Percentiles rank a stretch among this genome's conserved stretches.
These are phyloP conservation scores for Hypoxylon rubiginosum DNA, from an alignment of 2,329 filamentous ascomycete species.

Conservation along the genomic window DNA sequence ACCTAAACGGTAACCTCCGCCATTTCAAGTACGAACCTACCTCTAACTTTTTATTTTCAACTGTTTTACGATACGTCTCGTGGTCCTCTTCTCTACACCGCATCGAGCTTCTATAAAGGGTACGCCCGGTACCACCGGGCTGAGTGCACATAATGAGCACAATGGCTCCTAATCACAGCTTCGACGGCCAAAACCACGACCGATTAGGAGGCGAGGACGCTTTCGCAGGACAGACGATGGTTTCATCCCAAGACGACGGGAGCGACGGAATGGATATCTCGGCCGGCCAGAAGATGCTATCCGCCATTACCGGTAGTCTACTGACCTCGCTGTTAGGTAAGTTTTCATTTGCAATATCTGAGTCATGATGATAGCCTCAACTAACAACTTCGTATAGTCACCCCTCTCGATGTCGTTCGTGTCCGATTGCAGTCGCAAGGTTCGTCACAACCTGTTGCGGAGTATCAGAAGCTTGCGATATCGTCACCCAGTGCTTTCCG, in stretches of 20 bases:
- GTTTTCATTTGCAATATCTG: constrained; percentile 47
- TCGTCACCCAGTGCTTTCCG: constrained; percentile 76
- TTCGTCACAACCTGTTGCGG: constrained; percentile 62
- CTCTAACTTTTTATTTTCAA: constrained; percentile 5
- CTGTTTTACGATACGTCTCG: background rate
- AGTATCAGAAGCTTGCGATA: constrained; percentile 69
- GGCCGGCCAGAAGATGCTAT: constrained; percentile 91
- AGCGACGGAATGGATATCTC: constrained; percentile 76
- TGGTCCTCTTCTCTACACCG: constrained; percentile 5
- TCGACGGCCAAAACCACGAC: constrained; percentile 56
- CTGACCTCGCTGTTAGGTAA: constrained; percentile 89
- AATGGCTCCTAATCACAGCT: constrained; percentile 40
- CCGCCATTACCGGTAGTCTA: constrained; percentile 90
- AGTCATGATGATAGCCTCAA: constrained; percentile 3
- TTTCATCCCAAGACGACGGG: constrained; percentile 53
- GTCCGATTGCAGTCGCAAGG: constrained; percentile 91
- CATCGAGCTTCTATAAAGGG: constrained; percentile 36
- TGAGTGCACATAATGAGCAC: constrained; percentile 44
- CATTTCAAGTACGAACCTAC: background rate
- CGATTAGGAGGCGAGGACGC: constrained; percentile 55
- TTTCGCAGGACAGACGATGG: constrained; percentile 51
- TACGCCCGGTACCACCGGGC: constrained; percentile 48
- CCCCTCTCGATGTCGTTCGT: constrained; percentile 95
- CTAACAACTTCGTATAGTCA: constrained; percentile 69
- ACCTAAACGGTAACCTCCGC: constrained; percentile 6